Evolutionary conservation across 2,329 filamentous ascomycete genomes (phyloP).

Genomic region (Exophiala sideris): DNA sequence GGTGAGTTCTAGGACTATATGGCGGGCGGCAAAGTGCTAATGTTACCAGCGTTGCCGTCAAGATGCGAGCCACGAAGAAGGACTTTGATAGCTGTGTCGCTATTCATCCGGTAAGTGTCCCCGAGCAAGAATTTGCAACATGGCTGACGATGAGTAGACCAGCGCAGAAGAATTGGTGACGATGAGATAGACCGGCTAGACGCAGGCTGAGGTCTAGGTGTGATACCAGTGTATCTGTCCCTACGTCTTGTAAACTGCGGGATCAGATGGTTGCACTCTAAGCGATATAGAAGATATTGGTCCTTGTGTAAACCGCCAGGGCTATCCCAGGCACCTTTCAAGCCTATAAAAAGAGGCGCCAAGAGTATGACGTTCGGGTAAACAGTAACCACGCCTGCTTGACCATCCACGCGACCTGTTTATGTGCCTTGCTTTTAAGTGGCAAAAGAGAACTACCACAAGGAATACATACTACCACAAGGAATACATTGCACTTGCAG

Average conservation of each 20-base stretch:
- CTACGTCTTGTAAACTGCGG: too few species aligned
- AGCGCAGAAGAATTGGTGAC: slow-evolving; percentile 65
- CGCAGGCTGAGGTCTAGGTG: too few species aligned
- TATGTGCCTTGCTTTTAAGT: background rate
- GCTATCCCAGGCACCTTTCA: too few species aligned
- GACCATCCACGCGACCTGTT: background rate
- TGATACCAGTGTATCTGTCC: too few species aligned
- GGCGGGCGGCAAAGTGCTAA: background rate
- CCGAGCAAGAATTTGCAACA: background rate
- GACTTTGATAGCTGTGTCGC: slow-evolving; percentile 73
- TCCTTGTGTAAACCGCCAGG: too few species aligned
- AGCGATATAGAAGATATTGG: too few species aligned
- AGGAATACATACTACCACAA: too few species aligned
- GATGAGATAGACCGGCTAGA: slow-evolving; percentile 23
- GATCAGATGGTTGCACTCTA: too few species aligned
- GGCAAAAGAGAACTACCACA: background rate
- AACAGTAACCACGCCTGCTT: background rate
- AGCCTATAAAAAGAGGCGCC: background rate
- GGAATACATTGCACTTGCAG: too few species aligned
- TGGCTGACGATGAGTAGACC: slow-evolving; percentile 40
- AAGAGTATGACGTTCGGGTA: background rate
- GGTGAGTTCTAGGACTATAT: slow-evolving; percentile 36
- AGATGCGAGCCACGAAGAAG: slow-evolving; percentile 76
- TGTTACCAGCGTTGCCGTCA: slow-evolving; percentile 54
- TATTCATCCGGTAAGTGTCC: slow-evolving; percentile 58